Evolutionary conservation across 2,329 filamentous ascomycete genomes (phyloP).

Genomic region (Pseudogymnoascus sp.): DNA sequence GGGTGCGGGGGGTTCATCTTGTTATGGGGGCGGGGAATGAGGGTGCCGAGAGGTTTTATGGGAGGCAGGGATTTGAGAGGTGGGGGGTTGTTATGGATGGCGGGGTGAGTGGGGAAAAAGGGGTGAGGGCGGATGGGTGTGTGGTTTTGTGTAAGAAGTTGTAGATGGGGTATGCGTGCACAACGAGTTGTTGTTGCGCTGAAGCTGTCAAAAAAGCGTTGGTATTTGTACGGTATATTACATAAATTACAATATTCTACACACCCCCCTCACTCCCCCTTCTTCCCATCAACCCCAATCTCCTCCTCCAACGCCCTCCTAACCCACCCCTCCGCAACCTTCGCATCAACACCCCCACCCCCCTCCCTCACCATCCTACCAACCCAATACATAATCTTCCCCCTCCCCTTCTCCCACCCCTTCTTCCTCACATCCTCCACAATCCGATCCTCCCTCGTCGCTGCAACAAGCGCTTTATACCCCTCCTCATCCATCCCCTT

Average conservation of each 20-base stretch:
- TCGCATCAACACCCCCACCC: conserved; percentile 55
- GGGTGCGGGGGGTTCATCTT: neutral
- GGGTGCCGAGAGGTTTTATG: neutral
- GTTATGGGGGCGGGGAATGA: neutral
- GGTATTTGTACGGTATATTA: neutral
- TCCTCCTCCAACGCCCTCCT: conserved; percentile 38
- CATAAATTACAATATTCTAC: neutral
- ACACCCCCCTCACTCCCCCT: neutral
- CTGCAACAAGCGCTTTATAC: conserved; percentile 36
- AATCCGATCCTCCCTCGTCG: conserved; percentile 51
- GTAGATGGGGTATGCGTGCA: neutral
- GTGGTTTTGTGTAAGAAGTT: neutral
- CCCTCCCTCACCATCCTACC: conserved; percentile 61
- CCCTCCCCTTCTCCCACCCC: conserved; percentile 28
- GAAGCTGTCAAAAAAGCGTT: neutral
- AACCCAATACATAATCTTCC: conserved; percentile 63
- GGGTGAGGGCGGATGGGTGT: neutral
- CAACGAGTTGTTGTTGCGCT: neutral
- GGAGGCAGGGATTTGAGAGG: neutral
- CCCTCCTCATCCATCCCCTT: conserved; percentile 48
- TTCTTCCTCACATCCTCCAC: conserved; percentile 54
- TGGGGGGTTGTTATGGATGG: neutral
- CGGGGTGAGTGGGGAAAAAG: neutral
- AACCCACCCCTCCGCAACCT: conserved; percentile 49
- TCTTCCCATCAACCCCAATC: neutral